Evolutionary conservation across 805 yeast genomes (phyloP), one percentile per base, ranked within the genome.

Genomic region (Myxozyma vanderwaltii): DNA sequence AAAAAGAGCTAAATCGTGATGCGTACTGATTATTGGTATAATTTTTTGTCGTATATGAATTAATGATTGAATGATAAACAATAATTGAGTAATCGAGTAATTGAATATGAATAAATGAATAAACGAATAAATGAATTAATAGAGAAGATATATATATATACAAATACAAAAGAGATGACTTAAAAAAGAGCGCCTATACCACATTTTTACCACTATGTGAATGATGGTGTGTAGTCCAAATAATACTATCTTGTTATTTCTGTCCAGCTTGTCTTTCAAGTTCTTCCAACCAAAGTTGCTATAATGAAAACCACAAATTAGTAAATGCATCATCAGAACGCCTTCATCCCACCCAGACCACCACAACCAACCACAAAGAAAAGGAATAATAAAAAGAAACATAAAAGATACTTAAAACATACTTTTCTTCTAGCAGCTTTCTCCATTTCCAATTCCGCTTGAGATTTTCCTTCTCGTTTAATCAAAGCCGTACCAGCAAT

Each of bases 271-370:
- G 59, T 27, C 64, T 81, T 68, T 89, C 96, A 69, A 89, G 78
- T 31, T 68, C 68, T 69, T 86, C 89, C 59, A 89, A 85, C 96
- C 96, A 89, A 57, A 89, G 70, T 66, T 76, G 77, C 72, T 89
- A 92, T 17, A 33, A 15, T 12, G n/a, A 12, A 23, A 17, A 19
- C 12, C 45, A 4, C 21, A 15, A 24, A 27, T 19, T 13, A 13
- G 15, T 27, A n/a, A 10, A 24, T 2, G n/a, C n/a, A n/a, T n/a
- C n/a, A n/a, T n/a, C n/a, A n/a, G n/a, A n/a, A n/a, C n/a, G n/a
- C n/a, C n/a, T n/a, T n/a, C n/a, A n/a, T n/a, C n/a, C n/a, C n/a
- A n/a, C n/a, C n/a, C n/a, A n/a, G n/a, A n/a, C n/a, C n/a, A n/a
- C n/a, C n/a, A n/a, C n/a, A n/a, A n/a, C n/a, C n/a, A n/a, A n/a